Evolutionary conservation across 108 stramenopile species (phyloP), one percentile per base, ranked within the genome.

Genomic region (Aureococcus anophagefferens): DNA sequence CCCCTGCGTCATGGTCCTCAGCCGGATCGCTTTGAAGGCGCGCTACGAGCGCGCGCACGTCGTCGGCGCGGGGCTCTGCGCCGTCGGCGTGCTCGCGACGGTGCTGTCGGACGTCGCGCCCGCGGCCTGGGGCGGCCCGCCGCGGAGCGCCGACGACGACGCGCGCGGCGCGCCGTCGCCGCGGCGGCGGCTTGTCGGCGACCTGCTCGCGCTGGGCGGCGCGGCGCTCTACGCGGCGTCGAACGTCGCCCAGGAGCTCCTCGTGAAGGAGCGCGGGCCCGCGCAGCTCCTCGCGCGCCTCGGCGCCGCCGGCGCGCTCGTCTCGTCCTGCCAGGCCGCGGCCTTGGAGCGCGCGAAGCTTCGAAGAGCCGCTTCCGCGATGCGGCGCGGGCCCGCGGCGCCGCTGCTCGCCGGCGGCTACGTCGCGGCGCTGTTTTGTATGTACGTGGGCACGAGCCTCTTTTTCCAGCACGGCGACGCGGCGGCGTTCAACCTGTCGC

Each of bases 1-100:
- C 33, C 98, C 96, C 0, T 78, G 91, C 51, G 87, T 92, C 29
- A 97, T 99, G 91, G 64, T 95, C 34, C 62, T 96, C 15, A 91
- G 91, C 21, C 65, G 68, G 45, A 65, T 86, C 11, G 86, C 90
- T 35, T 82, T 99, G 62, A 69, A 78, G 5, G 80, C 88, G 35
- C 72, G 72, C n/a, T 97, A 94, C 76, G 83, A 66, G 0, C 33
- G 67, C 37, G 66, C 76, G 30, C 96, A 99, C 66, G 68, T 88
- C 45, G 18, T 87, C 3, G 98, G 92, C 25, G 95, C 91, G 18
- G 31, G 74, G 14, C 46, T 89, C 29, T 96, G 96, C 72, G 75
- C 93, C 73, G 67, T 81, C 35, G 98, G 98, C 28, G 80, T 96
- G 31, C 68, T 74, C 25, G 35, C 88, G 34, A 90, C 93, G 70